Base-by-base conservation (phyloP, 192 early-diverging fungal species). In the Tieghemiomyces parasiticus region DNA sequence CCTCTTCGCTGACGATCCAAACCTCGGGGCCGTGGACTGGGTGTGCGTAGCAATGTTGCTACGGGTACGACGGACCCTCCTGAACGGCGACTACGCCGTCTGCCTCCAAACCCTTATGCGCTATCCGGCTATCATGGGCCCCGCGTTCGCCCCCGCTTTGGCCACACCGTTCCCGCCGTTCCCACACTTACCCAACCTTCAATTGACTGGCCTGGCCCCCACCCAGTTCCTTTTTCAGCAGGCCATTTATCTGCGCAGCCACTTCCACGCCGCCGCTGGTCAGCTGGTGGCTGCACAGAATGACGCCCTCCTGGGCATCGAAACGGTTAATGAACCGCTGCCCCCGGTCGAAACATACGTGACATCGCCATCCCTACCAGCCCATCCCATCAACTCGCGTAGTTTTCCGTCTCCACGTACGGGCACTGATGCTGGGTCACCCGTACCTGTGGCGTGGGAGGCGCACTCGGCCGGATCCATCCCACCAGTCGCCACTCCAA, bases 1-100 rank as follows among this genome's bases (percentile, higher is more conserved):
- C n/a, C 73, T 97, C 28, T 86, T 95, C 70, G 86, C 88, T 16
- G 82, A 93, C 52, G 86, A 87, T 65, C 67, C 78, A 1, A 80
- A 80, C 28, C 67, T 94, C 30, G 75, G 77, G 24, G 77, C 94
- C 34, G 87, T 83, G 12, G 91, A 94, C 46, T 95, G 86, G 79
- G 64, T 94, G 4, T 83, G 81, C 34, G 61, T 92, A 3, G 84
- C 85, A 4, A 63, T 97, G 61, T 65, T 97, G 25, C 45, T 89
- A 22, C 68, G 72, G 25, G 78, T 91, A 50, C 72, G 83, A 2
- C 70, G 56, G 9, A 33, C 55, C 72, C 76, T 89, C 42, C 45
- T 89, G 19, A 64, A 73, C 2, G 71, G 70, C 29, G 86, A 86
- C 55, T 85, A 85, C 65, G 71, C 82, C 2, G 80, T 71, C 49